phyloP scores from a whole-genome alignment of 140 eudicot genomes.

The Flaveria floridana region DNA sequence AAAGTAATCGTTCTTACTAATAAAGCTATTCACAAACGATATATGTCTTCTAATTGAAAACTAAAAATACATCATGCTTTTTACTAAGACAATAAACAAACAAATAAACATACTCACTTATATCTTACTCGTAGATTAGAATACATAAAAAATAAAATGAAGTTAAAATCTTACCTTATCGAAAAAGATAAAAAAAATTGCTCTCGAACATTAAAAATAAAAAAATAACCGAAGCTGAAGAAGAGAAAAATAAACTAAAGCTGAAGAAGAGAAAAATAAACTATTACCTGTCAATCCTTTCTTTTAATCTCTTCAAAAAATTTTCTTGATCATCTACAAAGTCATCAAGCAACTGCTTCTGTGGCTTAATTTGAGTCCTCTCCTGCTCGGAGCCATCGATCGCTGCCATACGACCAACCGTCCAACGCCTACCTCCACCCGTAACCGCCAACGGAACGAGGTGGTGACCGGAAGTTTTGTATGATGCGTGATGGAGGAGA shows the following conservation, averaged over 20 bases:
- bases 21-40: too few relatives aligned
- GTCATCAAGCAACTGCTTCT: constrained; percentile 23
- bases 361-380: not conserved
- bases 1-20: too few relatives aligned
- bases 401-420: not conserved
- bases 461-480: constrained; percentile 1
- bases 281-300: constrained; percentile 37
- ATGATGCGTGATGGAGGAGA: not conserved
- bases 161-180: too few relatives aligned
- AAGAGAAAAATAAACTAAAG: not conserved
- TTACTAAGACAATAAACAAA: too few relatives aligned
- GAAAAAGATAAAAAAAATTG: too few relatives aligned
- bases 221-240: too few relatives aligned
- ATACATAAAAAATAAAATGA: too few relatives aligned
- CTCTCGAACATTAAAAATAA: not conserved
- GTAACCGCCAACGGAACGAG: constrained; percentile 16
- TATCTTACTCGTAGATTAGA: too few relatives aligned
- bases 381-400: not conserved
- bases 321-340: constrained; percentile 39
- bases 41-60: too few relatives aligned
- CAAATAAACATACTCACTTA: too few relatives aligned
- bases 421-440: not conserved
- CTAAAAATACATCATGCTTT: too few relatives aligned
- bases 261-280: not conserved
- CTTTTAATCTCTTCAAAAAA: constrained; percentile 35